Percentiles rank a stretch among this genome's conserved stretches.
Evolutionary conservation across 148 eudicot species (phyloP).

Genomic region (Bassia scoparia): DNA sequence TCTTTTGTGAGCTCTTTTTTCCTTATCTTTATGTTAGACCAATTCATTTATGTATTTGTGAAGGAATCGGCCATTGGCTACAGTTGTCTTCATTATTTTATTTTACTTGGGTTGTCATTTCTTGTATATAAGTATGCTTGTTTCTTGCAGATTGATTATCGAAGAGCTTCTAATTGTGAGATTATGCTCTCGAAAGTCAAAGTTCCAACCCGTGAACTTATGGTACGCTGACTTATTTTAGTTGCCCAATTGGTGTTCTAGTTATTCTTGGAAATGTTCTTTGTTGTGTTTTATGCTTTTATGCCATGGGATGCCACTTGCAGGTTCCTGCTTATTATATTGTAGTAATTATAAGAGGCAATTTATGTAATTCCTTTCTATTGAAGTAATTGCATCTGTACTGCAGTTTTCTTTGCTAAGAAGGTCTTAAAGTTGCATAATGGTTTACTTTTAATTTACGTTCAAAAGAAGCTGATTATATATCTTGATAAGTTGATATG

Average conservation of each 20-base stretch:
- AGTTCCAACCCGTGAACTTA: constrained; percentile 63
- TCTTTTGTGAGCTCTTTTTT: not conserved
- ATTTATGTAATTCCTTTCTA: not conserved
- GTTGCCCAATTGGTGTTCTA: not conserved
- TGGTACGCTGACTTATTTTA: constrained; percentile 44
- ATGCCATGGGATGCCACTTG: not conserved
- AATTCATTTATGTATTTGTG: not conserved
- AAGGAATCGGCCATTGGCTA: not conserved
- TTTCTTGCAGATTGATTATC: constrained; percentile 66
- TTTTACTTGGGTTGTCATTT: not conserved
- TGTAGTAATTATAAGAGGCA: not conserved
- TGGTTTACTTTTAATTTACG: not conserved
- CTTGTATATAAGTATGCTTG: constrained; percentile 18
- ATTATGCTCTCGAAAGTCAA: constrained; percentile 97
- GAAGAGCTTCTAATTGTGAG: constrained; percentile 94
- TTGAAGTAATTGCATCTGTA: too few relatives aligned
- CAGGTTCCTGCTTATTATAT: not conserved
- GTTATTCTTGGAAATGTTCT: not conserved
- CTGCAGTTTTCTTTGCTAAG: too few relatives aligned
- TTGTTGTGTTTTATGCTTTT: not conserved
- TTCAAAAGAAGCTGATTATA: not conserved
- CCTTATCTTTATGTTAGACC: not conserved
- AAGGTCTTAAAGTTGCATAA: not conserved
- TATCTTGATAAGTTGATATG: too few relatives aligned
- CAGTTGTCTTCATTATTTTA: not conserved